Evolutionary conservation across 2,329 filamentous ascomycete species (phyloP), one percentile per base, ranked within the genome.

Genomic region (Nigrograna mackinnonii): DNA sequence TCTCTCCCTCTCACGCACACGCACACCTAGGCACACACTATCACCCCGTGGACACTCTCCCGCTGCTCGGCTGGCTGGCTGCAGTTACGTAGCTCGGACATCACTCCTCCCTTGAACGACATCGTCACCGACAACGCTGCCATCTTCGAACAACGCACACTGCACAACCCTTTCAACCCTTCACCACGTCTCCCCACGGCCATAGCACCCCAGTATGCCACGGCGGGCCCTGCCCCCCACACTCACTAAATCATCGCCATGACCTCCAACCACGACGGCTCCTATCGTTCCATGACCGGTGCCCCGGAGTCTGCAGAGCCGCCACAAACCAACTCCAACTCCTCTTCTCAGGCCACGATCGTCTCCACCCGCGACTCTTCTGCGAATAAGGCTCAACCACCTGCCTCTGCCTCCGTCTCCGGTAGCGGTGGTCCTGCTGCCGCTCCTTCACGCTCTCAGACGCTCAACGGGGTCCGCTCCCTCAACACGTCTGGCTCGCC

Each of bases 301-400:
- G 59, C 58, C 42, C 44, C 45, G 28, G 60, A 70, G 60, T 66
- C 63, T 41, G 62, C 62, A 41, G 69, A 71, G 54, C 68, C 68
- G 28, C 48, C 62, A 12, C 11, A 12, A 30, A 47, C 55, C 37
- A 49, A 43, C 42, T 16, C 14, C n/a, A 49, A 43, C 47, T 38
- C 39, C 49, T 7, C 36, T 39, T 39, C 40, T 33, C 47, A 44
- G 22, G 28, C 47, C 37, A 31, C 42, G 11, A 34, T 38, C 35
- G 38, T 50, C 26, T 41, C 47, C 41, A 39, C 50, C 34, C 41
- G 42, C 44, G 46, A 43, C 32, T 18, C 49, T 35, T 49, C 53
- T 14, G 40, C 49, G 20, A 47, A 50, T 46, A 44, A 39, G 39
- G 16, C 43, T 24, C 44, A 47, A 20, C 22, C 22, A 36, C 35